Conservation (phyloP, 2,329 filamentous ascomycete genomes). For the Colletotrichum tanaceti region DNA sequence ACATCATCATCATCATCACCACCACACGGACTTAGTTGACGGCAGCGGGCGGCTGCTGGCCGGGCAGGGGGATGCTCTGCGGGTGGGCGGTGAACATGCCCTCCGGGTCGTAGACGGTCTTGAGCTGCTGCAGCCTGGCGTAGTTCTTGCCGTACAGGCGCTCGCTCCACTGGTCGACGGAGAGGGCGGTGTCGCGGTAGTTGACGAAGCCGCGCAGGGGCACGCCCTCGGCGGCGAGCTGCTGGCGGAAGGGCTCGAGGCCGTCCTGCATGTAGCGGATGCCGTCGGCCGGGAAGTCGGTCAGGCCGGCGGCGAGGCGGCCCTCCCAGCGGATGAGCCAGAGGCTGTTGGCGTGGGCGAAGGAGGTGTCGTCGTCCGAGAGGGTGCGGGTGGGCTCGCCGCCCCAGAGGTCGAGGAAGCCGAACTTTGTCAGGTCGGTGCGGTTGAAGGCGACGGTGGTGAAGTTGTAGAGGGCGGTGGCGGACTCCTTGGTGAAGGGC, state of each 20-base stretch:
- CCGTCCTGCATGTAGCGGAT: slow-evolving; percentile 60
- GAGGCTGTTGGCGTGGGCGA: slow-evolving; percentile 55
- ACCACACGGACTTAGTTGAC: slow-evolving; percentile 9
- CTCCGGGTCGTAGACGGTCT: slow-evolving; percentile 40
- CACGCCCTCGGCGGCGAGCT: slow-evolving; percentile 25
- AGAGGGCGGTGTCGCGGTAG: slow-evolving; percentile 39
- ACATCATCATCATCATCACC: too few relatives aligned
- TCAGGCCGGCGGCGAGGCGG: slow-evolving; percentile 51
- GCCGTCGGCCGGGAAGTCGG: slow-evolving; percentile 61
- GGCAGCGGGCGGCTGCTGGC: slow-evolving; percentile 29
- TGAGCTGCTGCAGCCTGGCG: slow-evolving; percentile 35
- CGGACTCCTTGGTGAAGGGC: slow-evolving; percentile 37
- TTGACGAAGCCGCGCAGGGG: slow-evolving; percentile 40
- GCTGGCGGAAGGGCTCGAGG: slow-evolving; percentile 38
- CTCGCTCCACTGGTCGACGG: slow-evolving; percentile 38
- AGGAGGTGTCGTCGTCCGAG: slow-evolving; percentile 49
- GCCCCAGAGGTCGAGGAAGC: slow-evolving; percentile 41
- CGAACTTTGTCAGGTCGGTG: slow-evolving; percentile 38
- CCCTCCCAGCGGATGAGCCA: slow-evolving; percentile 50
- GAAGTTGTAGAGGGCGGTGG: slow-evolving; percentile 33
- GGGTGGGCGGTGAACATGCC: slow-evolving; percentile 40
- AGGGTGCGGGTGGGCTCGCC: slow-evolving; percentile 46
- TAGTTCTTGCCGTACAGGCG: slow-evolving; percentile 40
- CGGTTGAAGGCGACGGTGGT: slow-evolving; percentile 37
- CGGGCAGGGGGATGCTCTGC: slow-evolving; percentile 38